Conservation (phyloP, 177 flowering plant genomes). For the Vitis hybrid region DNA sequence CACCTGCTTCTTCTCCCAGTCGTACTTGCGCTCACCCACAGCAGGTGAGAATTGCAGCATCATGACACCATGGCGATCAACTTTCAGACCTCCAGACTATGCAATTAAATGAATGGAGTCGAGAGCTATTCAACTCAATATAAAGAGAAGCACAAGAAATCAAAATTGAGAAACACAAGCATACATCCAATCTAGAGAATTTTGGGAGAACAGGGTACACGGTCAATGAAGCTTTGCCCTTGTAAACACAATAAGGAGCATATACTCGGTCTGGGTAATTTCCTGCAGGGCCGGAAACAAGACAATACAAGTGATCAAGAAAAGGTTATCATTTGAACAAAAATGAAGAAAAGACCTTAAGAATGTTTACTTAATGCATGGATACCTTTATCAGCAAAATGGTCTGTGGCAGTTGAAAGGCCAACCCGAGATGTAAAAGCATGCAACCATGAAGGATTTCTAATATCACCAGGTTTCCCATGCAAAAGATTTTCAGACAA, state of each 20-base stretch:
- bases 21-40: slow-evolving; percentile 81
- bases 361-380: neutral
- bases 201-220: slow-evolving; percentile 59
- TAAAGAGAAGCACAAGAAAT: neutral
- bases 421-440: slow-evolving; percentile 25
- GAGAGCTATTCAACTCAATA: neutral
- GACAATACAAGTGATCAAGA: neutral
- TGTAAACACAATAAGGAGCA: slow-evolving; percentile 64
- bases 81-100: slow-evolving; percentile 48
- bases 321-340: neutral
- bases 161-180: slow-evolving; percentile 7
- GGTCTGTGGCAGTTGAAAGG: slow-evolving; percentile 29
- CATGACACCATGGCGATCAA: slow-evolving; percentile 61
- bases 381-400: slow-evolving; percentile 25
- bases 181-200: slow-evolving; percentile 54
- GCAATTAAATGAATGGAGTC: slow-evolving; percentile 1
- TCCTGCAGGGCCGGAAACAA: slow-evolving; percentile 18
- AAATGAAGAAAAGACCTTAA: neutral
- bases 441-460: slow-evolving; percentile 14
- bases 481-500: slow-evolving; percentile 7
- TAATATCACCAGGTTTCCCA: slow-evolving; percentile 12
- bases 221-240: slow-evolving; percentile 85
- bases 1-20: slow-evolving; percentile 81
- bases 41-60: slow-evolving; percentile 70
- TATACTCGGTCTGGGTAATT: slow-evolving; percentile 23